Percentiles rank a stretch among this genome's conserved stretches.
These are phyloP conservation scores for Ophiocordyceps robertsii DNA, from an alignment of 2,329 filamentous ascomycete genomes.

Conservation along the genomic window DNA sequence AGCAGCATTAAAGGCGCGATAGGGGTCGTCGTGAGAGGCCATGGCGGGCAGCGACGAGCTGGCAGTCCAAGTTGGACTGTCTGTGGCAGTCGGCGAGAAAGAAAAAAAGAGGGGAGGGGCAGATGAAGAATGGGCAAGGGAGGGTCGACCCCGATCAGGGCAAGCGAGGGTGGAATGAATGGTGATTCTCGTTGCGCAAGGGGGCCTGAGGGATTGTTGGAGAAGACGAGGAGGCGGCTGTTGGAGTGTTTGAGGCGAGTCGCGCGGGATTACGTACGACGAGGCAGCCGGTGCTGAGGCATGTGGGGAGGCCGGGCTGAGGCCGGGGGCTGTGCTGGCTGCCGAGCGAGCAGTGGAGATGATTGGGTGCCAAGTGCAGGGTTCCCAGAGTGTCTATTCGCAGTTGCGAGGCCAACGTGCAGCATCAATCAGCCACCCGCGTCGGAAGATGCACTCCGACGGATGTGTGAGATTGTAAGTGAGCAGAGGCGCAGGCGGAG, in stretches of 20 bases:
- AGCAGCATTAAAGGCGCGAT: conserved; percentile 28
- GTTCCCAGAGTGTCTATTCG: no score
- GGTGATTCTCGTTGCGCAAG: not conserved
- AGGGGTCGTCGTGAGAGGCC: conserved; percentile 56
- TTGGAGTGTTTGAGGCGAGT: not conserved
- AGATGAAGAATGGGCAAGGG: not conserved
- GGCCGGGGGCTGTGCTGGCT: not conserved
- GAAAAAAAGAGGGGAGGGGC: not conserved
- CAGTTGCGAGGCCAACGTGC: no score
- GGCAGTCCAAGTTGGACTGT: not conserved
- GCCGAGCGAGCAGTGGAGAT: not conserved
- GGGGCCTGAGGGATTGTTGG: not conserved
- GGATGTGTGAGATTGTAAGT: no score
- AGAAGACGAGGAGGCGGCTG: not conserved
- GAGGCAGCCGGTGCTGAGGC: not conserved
- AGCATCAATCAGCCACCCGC: no score
- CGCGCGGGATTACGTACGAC: not conserved
- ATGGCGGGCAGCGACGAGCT: conserved; percentile 27
- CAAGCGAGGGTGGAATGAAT: not conserved
- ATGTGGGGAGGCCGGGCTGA: not conserved
- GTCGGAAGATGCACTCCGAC: no score
- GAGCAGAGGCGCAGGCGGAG: no score
- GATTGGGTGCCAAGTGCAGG: not conserved
- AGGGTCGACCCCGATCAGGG: not conserved
- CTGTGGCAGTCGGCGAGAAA: not conserved